Base-by-base conservation (phyloP, 192 early-diverging fungal genomes). In the Globomyces pollinis-pini region DNA sequence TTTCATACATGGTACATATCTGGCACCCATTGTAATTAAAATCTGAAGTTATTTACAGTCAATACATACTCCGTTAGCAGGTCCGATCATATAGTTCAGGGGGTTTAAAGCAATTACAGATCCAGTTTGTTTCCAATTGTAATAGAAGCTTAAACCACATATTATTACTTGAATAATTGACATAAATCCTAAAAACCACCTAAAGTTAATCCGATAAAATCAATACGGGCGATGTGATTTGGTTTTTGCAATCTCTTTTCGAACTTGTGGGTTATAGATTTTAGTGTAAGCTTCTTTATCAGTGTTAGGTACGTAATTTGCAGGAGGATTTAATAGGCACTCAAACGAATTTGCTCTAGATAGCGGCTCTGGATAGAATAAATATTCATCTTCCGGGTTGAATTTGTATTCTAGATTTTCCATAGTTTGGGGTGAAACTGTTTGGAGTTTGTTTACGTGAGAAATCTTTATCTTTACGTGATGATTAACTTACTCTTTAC, bases 1-100 rank as follows among this genome's bases (percentile, higher is more conserved):
- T 16, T 81, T 68, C 78, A 93, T 93, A 63, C 91, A 93, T 15
- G 88, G 88, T 1, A 85, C 76, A 63, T 86, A 91, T 4, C 88
- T 72, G 0, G 87, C 88, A 12, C 91, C 91, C 20, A 84, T 59
- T 13, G 65, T 64, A 31, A 93, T 86, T 26, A 91, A 72, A 0
- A 77, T 66, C 86, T 81, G 68, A 15, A 1, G n/a, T n/a, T n/a
- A n/a, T n/a, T 44, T 18, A 38, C 11, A 65, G 32, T 16, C 21
- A 47, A 7, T n/a, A n/a, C 24, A 59, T 60, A 76, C 75, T 5
- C 74, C 74, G 2, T 76, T 34, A 2, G 71, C 56, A 6, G 90
- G 90, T 5, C 91, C 91, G 63, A 92, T 89, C 84, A 94, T 85
- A 58, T 76, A 79, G 57, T 93, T 93, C 57, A 87, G 79, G 0